Conservation (phyloP, 768 basidiomycete genomes). For the Suillus sp. region DNA sequence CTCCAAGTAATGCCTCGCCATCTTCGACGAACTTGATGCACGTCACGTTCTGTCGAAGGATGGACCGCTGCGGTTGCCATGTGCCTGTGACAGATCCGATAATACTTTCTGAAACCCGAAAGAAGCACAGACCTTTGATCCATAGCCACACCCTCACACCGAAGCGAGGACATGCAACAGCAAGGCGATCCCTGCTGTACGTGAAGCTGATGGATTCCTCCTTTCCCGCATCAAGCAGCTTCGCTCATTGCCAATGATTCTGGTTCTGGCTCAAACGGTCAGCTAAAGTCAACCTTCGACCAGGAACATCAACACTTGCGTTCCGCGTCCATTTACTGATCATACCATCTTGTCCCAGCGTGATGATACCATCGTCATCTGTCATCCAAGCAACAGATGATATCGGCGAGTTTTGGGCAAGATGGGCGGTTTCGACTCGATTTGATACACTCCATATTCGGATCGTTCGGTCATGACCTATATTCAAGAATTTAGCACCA, state of each 20-base stretch:
- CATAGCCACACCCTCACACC: too few relatives aligned
- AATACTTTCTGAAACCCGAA: too few relatives aligned
- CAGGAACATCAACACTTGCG: too few relatives aligned
- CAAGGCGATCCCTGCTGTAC: too few relatives aligned
- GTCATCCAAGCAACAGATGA: constrained; percentile 61
- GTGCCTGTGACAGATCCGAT: too few relatives aligned
- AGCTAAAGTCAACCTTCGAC: not conserved
- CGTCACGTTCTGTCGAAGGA: constrained; percentile 52
- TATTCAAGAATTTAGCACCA: constrained; percentile 7
- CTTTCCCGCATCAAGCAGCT: too few relatives aligned
- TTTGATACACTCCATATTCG: constrained; percentile 61
- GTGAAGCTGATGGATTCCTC: too few relatives aligned
- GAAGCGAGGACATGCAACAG: too few relatives aligned
- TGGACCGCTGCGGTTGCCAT: too few relatives aligned
- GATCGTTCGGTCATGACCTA: constrained; percentile 60
- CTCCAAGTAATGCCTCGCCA: constrained; percentile 65
- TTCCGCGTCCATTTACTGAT: constrained; percentile 58
- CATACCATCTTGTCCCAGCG: constrained; percentile 58
- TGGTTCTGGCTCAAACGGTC: too few relatives aligned
- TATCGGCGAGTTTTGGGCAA: constrained; percentile 53
- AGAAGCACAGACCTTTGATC: too few relatives aligned
- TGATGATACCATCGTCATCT: constrained; percentile 54
- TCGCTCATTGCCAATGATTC: too few relatives aligned
- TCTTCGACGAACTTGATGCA: constrained; percentile 64
- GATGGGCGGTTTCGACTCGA: constrained; percentile 53